A percentile compares a stretch with the other conserved stretches of the same genome.
phyloP scores from a whole-genome alignment of 768 basidiomycete species.

The Mycena alexandri region DNA sequence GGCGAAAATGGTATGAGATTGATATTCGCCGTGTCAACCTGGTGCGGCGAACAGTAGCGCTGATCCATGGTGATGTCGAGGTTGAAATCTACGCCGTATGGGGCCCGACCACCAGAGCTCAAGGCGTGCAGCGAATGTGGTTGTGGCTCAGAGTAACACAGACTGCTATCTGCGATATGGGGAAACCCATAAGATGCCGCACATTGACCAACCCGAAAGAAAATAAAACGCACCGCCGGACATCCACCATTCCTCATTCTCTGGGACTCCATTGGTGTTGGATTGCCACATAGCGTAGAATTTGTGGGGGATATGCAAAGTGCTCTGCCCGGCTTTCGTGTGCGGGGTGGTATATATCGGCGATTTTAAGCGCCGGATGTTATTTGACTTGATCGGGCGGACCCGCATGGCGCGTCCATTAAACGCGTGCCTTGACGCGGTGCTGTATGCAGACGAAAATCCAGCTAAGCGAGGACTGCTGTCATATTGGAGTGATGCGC shows the following conservation, averaged over 20 bases:
- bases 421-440: neutral
- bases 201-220: neutral
- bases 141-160: neutral
- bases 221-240: slow-evolving; percentile 1
- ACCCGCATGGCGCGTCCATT: slow-evolving; percentile 5
- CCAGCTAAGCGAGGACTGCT: slow-evolving; percentile 2
- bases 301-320: neutral
- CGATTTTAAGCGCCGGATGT: neutral
- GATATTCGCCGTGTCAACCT: neutral
- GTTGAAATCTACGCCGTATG: neutral
- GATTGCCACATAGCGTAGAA: neutral
- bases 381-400: neutral
- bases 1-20: neutral
- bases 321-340: neutral
- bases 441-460: slow-evolving; percentile 1
- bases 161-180: slow-evolving; percentile 1
- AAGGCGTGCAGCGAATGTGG: neutral
- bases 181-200: too few species aligned
- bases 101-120: neutral
- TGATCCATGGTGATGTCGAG: neutral
- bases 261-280: neutral
- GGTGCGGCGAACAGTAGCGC: neutral
- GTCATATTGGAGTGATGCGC: slow-evolving; percentile 13
- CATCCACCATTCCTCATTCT: slow-evolving; percentile 8
- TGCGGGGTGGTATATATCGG: slow-evolving; percentile 18